Evolutionary conservation across 352 stramenopile genomes (phyloP), one percentile per base, ranked within the genome.

Genomic region (Phytophthora palmivora): DNA sequence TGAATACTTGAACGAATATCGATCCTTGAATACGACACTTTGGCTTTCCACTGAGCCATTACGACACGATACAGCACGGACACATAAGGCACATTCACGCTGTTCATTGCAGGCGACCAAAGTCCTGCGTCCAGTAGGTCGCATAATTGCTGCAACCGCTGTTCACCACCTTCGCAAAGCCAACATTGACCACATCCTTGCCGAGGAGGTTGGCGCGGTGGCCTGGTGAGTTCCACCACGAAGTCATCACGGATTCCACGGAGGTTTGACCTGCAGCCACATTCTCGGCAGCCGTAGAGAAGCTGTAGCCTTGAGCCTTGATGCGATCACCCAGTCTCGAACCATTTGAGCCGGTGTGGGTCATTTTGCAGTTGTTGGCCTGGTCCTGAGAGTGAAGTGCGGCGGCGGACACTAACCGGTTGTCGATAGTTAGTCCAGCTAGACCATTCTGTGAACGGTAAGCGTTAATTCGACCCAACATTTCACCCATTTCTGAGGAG

Each of bases 211-310:
- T 86, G 41, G 63, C 67, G 4, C 64, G 58, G 60, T 87, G 78
- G 3, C 75, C 78, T 0, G 57, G 22, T 8, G 78, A 87, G 52
- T 83, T 82, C 76, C 71, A 80, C 76, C 74, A 85, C 32, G 73
- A 71, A 8, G 36, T 78, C 69, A 85, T 87, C 9, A 84, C 76
- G 3, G 63, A 19, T 11, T 67, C 38, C 14, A 87, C 71, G 1
- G 39, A 58, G 15, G 41, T 58, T 45, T 87, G 78, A 8, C 78
- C 78, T 2, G 73, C 73, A 1, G 78, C 78, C 14, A 87, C 74
- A 48, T 87, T 87, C 47, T 87, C 78, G 5, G 57, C 68, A n/a
- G 68, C 56, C 22, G 51, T 47, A 11, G 36, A 52, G 58, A 71
- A 86, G 30, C 70, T 48, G 52, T 77, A 87, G n/a, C 70, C 66